A percentile compares a stretch with the other conserved stretches of the same genome.
Evolutionary conservation across 2,329 filamentous ascomycete genomes (phyloP).

Genomic region (Drechslerella dactyloides): DNA sequence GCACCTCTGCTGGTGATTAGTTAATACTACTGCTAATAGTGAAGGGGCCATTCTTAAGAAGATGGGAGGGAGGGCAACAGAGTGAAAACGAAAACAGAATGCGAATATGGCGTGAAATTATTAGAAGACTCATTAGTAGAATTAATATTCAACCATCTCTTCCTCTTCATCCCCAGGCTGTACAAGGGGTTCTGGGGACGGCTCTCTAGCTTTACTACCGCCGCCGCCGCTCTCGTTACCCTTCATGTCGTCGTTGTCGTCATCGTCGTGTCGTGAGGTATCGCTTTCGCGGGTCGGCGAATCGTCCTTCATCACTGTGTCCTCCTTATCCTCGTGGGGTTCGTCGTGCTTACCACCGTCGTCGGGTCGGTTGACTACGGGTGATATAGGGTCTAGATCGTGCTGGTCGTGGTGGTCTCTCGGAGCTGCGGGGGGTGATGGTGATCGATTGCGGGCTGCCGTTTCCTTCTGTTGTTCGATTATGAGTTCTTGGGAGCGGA

Average conservation of each 20-base stretch:
- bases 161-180: slow-evolving; percentile 41
- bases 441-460: slow-evolving; percentile 39
- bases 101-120: background rate
- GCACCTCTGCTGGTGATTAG: background rate
- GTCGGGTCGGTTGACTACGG: slow-evolving; percentile 9
- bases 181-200: slow-evolving; percentile 17
- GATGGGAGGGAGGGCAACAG: background rate
- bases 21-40: background rate
- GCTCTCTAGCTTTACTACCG: slow-evolving; percentile 6
- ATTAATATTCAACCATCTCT: slow-evolving; percentile 50
- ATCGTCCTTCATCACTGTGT: slow-evolving; percentile 34
- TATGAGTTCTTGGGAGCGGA: slow-evolving; percentile 41
- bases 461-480: slow-evolving; percentile 49
- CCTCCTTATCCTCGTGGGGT: slow-evolving; percentile 14
- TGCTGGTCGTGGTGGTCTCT: slow-evolving; percentile 9
- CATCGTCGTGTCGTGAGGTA: slow-evolving; percentile 4
- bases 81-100: slow-evolving; percentile 11
- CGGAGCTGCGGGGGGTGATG: slow-evolving; percentile 10
- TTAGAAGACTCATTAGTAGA: slow-evolving; percentile 13
- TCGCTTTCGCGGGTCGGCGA: background rate
- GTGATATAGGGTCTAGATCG: slow-evolving; percentile 16
- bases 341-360: slow-evolving; percentile 1
- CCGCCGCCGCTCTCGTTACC: background rate
- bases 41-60: background rate
- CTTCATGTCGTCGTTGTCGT: slow-evolving; percentile 1